Conservation (phyloP, 257 asterid genomes). For the Salvia miltiorrhiza region DNA sequence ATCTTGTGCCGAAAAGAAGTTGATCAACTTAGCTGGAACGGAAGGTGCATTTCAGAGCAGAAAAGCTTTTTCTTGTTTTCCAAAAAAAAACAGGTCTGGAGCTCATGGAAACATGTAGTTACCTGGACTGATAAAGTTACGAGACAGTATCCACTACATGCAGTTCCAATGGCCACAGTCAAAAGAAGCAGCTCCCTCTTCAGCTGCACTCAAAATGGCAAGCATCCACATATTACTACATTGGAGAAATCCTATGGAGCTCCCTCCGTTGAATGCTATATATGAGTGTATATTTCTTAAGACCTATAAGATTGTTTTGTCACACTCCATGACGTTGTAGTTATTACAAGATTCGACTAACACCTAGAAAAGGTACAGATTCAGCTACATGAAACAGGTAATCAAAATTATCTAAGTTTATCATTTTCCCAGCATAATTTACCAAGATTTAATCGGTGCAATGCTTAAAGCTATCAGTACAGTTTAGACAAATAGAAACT, state of each 20-base stretch:
- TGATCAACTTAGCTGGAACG: too few species aligned
- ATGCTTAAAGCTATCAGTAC: not conserved
- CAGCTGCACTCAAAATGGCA: conserved; percentile 53
- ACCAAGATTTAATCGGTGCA: not conserved
- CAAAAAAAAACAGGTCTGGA: not conserved
- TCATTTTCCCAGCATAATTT: not conserved
- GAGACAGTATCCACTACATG: conserved; percentile 90
- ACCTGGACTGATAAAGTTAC: conserved; percentile 78
- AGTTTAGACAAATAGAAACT: not conserved
- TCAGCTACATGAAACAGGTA: not conserved
- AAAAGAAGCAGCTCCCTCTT: conserved; percentile 81
- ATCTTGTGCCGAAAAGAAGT: too few species aligned
- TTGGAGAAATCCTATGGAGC: not conserved
- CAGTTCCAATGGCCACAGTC: conserved; percentile 82
- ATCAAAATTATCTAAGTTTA: not conserved
- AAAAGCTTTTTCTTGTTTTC: not conserved
- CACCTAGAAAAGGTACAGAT: not conserved
- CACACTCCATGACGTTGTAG: conserved; percentile 8
- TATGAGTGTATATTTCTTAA: not conserved
- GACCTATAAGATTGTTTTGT: not conserved
- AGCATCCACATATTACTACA: conserved; percentile 34
- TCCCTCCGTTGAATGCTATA: too few species aligned
- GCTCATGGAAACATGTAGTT: conserved; percentile 3
- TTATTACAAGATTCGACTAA: not conserved
- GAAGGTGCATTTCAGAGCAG: not conserved